Conservation (phyloP, 352 stramenopile species). For the Phytophthora meadii region DNA sequence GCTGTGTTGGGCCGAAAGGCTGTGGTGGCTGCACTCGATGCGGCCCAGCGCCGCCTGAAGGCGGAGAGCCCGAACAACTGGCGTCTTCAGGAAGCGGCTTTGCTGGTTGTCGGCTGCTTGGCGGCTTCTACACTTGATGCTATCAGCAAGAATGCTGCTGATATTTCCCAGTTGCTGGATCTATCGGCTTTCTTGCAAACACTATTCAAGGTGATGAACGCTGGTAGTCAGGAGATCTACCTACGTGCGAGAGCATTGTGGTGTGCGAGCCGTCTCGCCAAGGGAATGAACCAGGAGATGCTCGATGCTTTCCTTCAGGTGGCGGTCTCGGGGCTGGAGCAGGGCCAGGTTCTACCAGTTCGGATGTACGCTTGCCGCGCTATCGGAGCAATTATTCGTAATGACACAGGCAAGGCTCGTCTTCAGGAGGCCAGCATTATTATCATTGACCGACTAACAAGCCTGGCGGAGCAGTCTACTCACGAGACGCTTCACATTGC, state of each 20-base stretch:
- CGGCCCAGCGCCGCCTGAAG: constrained; percentile 70
- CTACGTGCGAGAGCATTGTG: constrained; percentile 78
- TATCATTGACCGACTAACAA: constrained; percentile 68
- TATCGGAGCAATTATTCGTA: constrained; percentile 71
- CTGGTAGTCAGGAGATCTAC: constrained; percentile 70
- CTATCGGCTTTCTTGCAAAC: constrained; percentile 73
- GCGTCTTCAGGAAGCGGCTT: constrained; percentile 76
- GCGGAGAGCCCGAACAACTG: constrained; percentile 56
- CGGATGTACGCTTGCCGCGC: constrained; percentile 83
- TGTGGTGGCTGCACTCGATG: constrained; percentile 58
- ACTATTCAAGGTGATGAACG: constrained; percentile 83
- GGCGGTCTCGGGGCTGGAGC: constrained; percentile 76
- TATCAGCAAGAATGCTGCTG: constrained; percentile 56
- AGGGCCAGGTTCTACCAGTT: constrained; percentile 73
- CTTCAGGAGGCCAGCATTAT: constrained; percentile 56
- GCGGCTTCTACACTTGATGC: constrained; percentile 62
- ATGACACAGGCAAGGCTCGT: constrained; percentile 64
- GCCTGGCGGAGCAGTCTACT: constrained; percentile 62
- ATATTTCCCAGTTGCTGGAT: constrained; percentile 62
- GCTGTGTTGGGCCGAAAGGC: constrained; percentile 69
- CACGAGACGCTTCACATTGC: constrained; percentile 83
- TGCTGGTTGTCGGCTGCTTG: constrained; percentile 77
- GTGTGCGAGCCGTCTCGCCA: constrained; percentile 78
- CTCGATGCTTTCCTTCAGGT: constrained; percentile 75
- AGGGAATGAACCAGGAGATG: constrained; percentile 78